Evolutionary conservation across 2,329 filamentous ascomycete species (phyloP), one percentile per base, ranked within the genome.

Genomic region (Peltaster fructicola): DNA sequence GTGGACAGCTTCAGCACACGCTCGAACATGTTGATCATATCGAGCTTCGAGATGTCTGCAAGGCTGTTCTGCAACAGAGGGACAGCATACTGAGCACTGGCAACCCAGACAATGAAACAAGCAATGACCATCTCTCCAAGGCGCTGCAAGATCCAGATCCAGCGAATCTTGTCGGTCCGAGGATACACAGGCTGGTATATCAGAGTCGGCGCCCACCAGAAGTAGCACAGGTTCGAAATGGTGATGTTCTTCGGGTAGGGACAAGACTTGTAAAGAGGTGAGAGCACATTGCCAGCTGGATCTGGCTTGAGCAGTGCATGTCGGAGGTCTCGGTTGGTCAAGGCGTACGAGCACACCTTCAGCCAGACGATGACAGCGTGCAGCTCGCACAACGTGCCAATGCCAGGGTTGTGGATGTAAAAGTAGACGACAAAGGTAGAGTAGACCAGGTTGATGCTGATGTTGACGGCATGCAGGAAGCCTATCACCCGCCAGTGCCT

Each of bases 101-200:
- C 73, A 42, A 95, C 74, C 85, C 88, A 98, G 51, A 98, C 91
- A 44, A 91, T 85, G 27, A 85, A 75, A 39, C 71, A 71, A 20
- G 95, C 61, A 11, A 71, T 72, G 30, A 75, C 64, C 5, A 80
- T 66, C 52, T 98, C 88, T 23, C 65, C 66, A 21, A 85, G 47
- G 9, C 88, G 70, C 54, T 92, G 93, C 30, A 67, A 56, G 18
- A 95, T 80, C 46, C 92, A 98, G 4, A 67, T 49, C 82, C 84
- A 93, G 33, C 88, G 68, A 38, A 93, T 79, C 29, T 64, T 67
- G 6, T 69, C 59, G 5, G 79, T 82, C 20, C 84, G 76, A 11
- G 88, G 88, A 49, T 98, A 98, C 8, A 88, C 81, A 1, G 88
- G 88, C 56, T 98, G 88, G 50, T 98, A 98, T 21, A 95, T 76